These are phyloP conservation scores for Schizochytrium sp. DNA, from an alignment of 108 stramenopile species.

Conservation along the genomic window DNA sequence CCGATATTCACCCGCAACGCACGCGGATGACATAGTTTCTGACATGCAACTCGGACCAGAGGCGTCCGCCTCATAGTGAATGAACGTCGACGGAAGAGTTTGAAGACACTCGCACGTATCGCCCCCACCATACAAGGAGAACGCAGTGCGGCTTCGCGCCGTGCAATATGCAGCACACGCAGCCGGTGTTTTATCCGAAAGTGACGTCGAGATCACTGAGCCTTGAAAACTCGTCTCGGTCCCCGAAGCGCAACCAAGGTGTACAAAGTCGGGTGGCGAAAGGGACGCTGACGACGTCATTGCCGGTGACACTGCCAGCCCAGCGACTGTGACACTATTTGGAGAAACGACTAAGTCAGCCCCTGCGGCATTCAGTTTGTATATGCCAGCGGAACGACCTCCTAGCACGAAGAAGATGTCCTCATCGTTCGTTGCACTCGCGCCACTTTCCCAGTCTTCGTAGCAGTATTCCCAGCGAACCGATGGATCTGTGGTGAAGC, in stretches of 20 bases:
- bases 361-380: neutral
- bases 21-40: neutral
- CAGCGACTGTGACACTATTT: neutral
- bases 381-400: neutral
- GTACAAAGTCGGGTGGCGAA: neutral
- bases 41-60: neutral
- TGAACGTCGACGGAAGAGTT: neutral
- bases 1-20: neutral
- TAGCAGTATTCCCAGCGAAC: constrained; percentile 1
- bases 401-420: neutral
- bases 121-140: neutral
- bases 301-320: neutral
- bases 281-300: neutral
- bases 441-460: neutral
- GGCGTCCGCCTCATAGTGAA: neutral
- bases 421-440: neutral
- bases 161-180: neutral
- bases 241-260: neutral
- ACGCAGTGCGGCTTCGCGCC: neutral
- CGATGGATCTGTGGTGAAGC: neutral
- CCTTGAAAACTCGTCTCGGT: neutral
- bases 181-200: neutral
- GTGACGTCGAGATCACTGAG: neutral
- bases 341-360: neutral
- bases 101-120: neutral